Base-by-base conservation (phyloP, 768 basidiomycete species). In the Leucocoprinus leucothites region DNA sequence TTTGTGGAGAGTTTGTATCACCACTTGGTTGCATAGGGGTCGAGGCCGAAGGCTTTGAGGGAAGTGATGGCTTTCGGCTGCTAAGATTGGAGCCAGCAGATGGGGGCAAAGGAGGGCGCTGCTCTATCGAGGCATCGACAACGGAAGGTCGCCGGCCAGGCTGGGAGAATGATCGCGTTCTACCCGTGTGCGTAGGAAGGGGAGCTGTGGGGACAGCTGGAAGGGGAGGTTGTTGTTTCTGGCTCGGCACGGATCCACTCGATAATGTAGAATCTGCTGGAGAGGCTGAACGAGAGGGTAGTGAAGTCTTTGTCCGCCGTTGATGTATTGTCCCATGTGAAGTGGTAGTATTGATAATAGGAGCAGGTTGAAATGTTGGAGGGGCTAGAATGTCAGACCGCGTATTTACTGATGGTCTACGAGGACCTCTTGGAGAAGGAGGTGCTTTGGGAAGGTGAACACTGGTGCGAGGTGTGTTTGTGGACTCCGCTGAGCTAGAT, bases 161-260 rank as follows among this genome's bases (percentile, higher is more conserved):
- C 60, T 92, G 91, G 36, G 91, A 91, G 11, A 81, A 82, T 34
- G 91, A 87, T 45, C 91, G 81, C 54, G 64, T 78, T 56, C 91
- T 80, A 19, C 75, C 74, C 26, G 64, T 65, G 1, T 75, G n/a
- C n/a, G n/a, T n/a, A n/a, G n/a, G 67, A 24, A 67, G 64, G 36
- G 65, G 65, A 38, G 56, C 62, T 51, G 69, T 65, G 34, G 74
- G 71, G 57, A 62, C 73, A 31, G 73, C 67, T 25, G 78, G 79
- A 28, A 76, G 76, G 31, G 61, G 60, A 36, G 60, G 60, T 51
- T 68, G 64, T 47, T 71, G 68, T 61, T 68, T 61, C 22, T 64
- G n/a, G n/a, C n/a, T 67, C 16, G 62, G 75, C 56, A 62, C 65
- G 16, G 79, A 79, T 48, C 73, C 73, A 26, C 67, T 69, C 8